A percentile compares a stretch with the other conserved stretches of the same genome.
These are phyloP conservation scores for Annulohypoxylon moriforme DNA, from an alignment of 495 filamentous ascomycete genomes.

Conservation along the genomic window DNA sequence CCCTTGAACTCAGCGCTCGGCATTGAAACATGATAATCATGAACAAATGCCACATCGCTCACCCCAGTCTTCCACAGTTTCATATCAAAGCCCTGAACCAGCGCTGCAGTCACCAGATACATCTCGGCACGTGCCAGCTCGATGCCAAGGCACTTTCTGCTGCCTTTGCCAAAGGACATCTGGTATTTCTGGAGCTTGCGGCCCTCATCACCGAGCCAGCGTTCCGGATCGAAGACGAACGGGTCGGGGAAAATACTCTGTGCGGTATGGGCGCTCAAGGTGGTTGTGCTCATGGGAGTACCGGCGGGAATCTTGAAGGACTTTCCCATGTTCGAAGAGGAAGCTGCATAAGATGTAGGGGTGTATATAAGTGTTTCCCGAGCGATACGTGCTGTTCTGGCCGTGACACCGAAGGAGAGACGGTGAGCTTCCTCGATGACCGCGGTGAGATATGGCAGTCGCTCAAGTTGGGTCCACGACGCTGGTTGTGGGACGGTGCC, in stretches of 20 bases:
- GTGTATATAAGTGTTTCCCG: conserved; percentile 39
- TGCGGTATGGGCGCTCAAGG: conserved; percentile 54
- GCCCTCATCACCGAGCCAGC: conserved; percentile 56
- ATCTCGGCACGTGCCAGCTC: conserved; percentile 53
- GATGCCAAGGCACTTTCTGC: conserved; percentile 59
- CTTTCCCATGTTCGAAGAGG: conserved; percentile 18
- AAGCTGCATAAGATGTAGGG: conserved; percentile 3
- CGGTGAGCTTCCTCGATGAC: conserved; percentile 46
- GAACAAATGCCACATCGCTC: conserved; percentile 43
- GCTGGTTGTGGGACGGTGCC: conserved; percentile 17
- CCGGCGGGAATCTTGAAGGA: conserved; percentile 33
- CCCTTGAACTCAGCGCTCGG: conserved; percentile 42
- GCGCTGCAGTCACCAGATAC: conserved; percentile 47
- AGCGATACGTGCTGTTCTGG: conserved; percentile 33
- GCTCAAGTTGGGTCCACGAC: conserved; percentile 30
- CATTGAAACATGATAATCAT: conserved; percentile 46
- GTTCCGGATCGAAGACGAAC: conserved; percentile 56
- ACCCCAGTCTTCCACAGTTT: conserved; percentile 43
- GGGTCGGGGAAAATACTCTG: conserved; percentile 54
- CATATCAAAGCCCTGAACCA: conserved; percentile 37
- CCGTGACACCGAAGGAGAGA: conserved; percentile 41
- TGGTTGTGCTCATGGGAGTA: conserved; percentile 54
- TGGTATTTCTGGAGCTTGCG: conserved; percentile 57
- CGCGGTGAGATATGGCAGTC: conserved; percentile 42
- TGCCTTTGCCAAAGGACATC: conserved; percentile 58